Evolutionary conservation across 1,139 yeast genomes (phyloP), one percentile per base, ranked within the genome.

Genomic region (Pneumocystis jirovecii): DNA sequence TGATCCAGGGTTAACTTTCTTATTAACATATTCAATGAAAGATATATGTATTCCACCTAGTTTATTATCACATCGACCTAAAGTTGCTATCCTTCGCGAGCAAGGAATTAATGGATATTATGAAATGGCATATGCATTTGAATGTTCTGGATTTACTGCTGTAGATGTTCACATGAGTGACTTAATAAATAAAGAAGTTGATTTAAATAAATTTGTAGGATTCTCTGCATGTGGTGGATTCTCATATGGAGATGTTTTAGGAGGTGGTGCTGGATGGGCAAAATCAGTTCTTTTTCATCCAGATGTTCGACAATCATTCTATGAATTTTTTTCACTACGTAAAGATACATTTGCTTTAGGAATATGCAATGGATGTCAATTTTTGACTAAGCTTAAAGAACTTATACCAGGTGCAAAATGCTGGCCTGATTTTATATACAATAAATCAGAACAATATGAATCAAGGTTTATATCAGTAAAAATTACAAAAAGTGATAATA

Each of bases 211-310:
- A 63, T 95, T 93, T 76, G 89, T 86, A 63, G 99, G 99, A 69
- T 73, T 95, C 67, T 98, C 97, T 65, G 98, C 98, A 4, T 95
- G 98, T 78, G 99, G 99, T 77, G 99, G 99, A 39, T 95, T 95
- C 81, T 90, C 97, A 1, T 95, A 91, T 74, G 99, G 99, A 81
- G 99, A 95, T 77, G 99, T 95, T 63, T 80, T 95, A 68, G 98
- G 99, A 70, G 98, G 98, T 40, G 99, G 97, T 75, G 89, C 95
- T 64, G 99, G 99, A 68, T 95, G 98, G 98, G 98, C 99, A 68
- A 91, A 90, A 74, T 89, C 96, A 25, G 96, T 93, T n/a, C 78
- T 95, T 70, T 90, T 85, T 81, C 87, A 93, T 74, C 89, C 85
- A 50, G 80, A 79, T 65, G 87, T 95, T 62, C 85, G 95, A 74